These are phyloP conservation scores for Blumeria graminis DNA, from an alignment of 2,329 filamentous ascomycete species.

Conservation along the genomic window DNA sequence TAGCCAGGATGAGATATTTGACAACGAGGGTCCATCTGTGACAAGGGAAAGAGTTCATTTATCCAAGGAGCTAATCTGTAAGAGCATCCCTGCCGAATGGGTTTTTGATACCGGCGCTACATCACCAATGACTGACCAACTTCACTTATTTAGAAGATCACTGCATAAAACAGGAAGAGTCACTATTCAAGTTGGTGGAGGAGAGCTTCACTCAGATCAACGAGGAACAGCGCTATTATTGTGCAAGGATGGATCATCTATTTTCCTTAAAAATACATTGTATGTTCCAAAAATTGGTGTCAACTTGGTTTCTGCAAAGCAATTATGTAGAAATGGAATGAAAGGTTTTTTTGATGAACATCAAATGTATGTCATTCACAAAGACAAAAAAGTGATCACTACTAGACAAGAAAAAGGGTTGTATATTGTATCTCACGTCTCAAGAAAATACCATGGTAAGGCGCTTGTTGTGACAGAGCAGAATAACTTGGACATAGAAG, in stretches of 20 bases:
- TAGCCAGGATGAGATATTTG: background rate
- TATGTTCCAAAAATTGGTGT: background rate
- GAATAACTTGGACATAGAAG: background rate
- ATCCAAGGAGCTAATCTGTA: background rate
- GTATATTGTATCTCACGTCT: background rate
- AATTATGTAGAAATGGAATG: background rate
- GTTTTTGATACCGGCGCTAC: background rate
- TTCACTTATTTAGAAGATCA: constrained; percentile 1
- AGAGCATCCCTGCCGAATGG: background rate
- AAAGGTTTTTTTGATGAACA: background rate
- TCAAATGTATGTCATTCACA: background rate
- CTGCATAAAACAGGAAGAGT: background rate
- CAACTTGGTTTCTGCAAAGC: background rate
- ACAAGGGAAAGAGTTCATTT: background rate
- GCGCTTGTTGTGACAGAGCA: background rate
- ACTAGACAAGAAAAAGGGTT: background rate
- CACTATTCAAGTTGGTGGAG: background rate
- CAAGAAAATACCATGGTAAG: background rate
- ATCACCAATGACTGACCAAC: background rate
- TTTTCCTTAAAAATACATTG: background rate
- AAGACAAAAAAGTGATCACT: background rate
- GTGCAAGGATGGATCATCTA: background rate
- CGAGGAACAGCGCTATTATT: background rate
- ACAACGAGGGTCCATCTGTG: background rate
- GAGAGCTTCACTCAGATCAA: background rate